Base-by-base conservation (phyloP, 306 rosid genomes). In the Corylus americana region DNA sequence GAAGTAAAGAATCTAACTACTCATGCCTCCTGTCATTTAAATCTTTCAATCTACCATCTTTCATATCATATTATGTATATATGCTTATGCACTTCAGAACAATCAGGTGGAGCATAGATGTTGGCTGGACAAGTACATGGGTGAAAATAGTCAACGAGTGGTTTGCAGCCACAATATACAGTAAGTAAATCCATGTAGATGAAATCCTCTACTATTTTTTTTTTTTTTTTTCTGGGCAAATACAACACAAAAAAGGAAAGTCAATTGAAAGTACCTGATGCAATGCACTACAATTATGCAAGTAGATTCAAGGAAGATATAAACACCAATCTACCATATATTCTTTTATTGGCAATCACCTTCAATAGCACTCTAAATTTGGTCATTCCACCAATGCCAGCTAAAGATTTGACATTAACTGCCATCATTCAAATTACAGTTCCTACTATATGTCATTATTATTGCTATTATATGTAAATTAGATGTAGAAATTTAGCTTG, bases 81-180 rank as follows among this genome's bases (percentile, higher is more conserved):
- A 27, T 50, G 74, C 20, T 77, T 76, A 47, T 25, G 35, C 77
- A 45, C 14, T 61, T 62, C 18, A 70, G 63, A 86, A 76, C 64
- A 71, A 84, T 80, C 74, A 92, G 98, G 87, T 94, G 97, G 98
- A 94, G 91, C 90, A 94, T 94, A 72, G 98, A 94, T 81, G 89
- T 91, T 58, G 98, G 97, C 1, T 91, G 97, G 98, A 74, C 93
- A 74, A 94, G 98, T 73, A 91, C 97, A 54, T 92, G 98, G 97
- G 97, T 91, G 55, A 92, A 87, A 79, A 83, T 91, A 53, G 45
- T 89, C 73, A 94, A 92, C 42, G 97, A 94, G 80, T 94, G 98
- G 97, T 89, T 94, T 84, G 97, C 97, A 25, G 97, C 97, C 76
- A 83, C 97, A 20, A 54, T 92, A 45, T 94, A 89, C 77, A n/a